These are phyloP conservation scores for Arthroderma sp. DNA, from an alignment of 2,329 filamentous ascomycete genomes.

Conservation along the genomic window DNA sequence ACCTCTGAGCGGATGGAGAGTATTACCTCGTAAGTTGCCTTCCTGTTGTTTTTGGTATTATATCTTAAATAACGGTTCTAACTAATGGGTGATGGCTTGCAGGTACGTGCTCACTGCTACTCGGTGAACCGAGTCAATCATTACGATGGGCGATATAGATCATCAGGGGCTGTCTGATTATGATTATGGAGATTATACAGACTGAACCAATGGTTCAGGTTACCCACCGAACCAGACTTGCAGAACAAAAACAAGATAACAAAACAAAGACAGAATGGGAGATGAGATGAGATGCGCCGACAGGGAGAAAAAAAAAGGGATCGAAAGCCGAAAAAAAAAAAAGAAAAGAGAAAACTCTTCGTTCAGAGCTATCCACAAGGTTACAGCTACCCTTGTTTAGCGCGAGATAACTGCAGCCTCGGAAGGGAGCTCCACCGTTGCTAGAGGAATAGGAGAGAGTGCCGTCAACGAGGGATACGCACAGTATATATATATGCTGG, in stretches of 20 bases:
- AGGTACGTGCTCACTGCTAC: slow-evolving; percentile 9
- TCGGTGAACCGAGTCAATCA: slow-evolving; percentile 1
- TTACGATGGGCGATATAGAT: too few species aligned
- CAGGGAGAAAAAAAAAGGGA: too few species aligned
- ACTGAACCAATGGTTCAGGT: too few species aligned
- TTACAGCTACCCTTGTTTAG: slow-evolving; percentile 4
- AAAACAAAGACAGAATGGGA: too few species aligned
- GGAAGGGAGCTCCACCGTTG: neutral
- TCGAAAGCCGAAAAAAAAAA: too few species aligned
- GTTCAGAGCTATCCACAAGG: neutral
- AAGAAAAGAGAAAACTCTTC: too few species aligned
- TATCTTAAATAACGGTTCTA: neutral
- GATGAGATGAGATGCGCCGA: too few species aligned
- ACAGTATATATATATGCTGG: too few species aligned
- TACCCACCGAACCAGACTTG: too few species aligned
- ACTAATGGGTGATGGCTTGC: slow-evolving; percentile 1
- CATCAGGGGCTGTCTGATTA: too few species aligned
- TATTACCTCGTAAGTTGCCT: slow-evolving; percentile 42
- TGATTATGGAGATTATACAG: too few species aligned
- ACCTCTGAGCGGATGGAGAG: slow-evolving; percentile 84
- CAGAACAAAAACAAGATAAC: too few species aligned
- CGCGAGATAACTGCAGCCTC: neutral
- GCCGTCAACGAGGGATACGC: neutral
- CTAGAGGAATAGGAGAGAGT: neutral
- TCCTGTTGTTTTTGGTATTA: neutral